Base-by-base conservation (phyloP, 768 basidiomycete species). In the Rhizopogon vinicolor region DNA sequence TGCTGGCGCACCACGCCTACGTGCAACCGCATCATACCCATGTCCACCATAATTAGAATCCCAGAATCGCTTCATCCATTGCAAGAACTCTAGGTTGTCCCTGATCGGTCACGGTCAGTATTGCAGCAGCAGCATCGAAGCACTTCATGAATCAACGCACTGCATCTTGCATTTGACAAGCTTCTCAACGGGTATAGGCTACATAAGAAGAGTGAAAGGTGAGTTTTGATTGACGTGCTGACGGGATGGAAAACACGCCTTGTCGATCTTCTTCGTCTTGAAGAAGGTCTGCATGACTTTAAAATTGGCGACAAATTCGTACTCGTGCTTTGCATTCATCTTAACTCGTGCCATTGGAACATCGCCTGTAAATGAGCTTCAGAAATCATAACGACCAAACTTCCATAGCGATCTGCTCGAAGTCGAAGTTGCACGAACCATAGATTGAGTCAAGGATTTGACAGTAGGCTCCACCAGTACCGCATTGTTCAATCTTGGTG, bases 131-230 rank as follows among this genome's bases (percentile, higher is more conserved):
- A 40, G 13, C 22, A 61, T 60, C 43, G 45, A 45, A 44, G 12
- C 46, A 18, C 35, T 6, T 13, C 40, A 59, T 33, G 28, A 55
- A 46, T 50, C 29, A 40, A 86, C 90, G 69, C 75, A 91, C 88
- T 98, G 96, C 95, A 98, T 98, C 77, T 98, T 98, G 78, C 97
- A 99, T 74, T 95, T 95, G 46, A 91, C 84, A 39, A 99, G 84
- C 64, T 80, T 87, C 63, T 98, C 96, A n/a, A 99, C 89, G 7
- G 82, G 91, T 69, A 99, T 94, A 28, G 95, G 95, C 93, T 97
- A 62, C 40, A 43, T 60, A 53, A 54, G 41, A 29, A 58, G n/a
- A 60, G 33, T 51, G 48, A 50, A 50, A 12, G 22, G 35, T 58
- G 41, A 35, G 53, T 8, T 55, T 25, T 45, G 14, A 54, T 51